Conservation (phyloP, 2,329 filamentous ascomycete species). For the Pestalotiopsis sp. region DNA sequence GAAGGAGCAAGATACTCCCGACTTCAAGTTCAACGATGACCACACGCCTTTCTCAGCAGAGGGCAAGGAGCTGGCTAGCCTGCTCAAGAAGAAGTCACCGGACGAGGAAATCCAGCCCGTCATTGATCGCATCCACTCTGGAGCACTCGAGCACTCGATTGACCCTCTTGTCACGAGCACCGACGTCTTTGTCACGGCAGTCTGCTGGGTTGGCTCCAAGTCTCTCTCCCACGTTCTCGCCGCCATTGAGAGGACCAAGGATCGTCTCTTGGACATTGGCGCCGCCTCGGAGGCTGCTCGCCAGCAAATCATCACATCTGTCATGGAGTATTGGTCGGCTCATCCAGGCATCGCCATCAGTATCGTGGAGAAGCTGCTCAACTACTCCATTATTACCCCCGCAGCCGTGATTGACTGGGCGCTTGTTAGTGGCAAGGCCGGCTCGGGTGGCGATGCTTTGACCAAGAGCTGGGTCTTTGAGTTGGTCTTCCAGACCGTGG, state of each 20-base stretch:
- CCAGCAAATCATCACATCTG: slow-evolving; percentile 85
- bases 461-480: slow-evolving; percentile 82
- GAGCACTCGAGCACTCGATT: slow-evolving; percentile 70
- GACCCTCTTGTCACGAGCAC: slow-evolving; percentile 86
- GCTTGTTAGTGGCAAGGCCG: slow-evolving; percentile 58
- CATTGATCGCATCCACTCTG: slow-evolving; percentile 79
- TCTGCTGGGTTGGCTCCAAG: slow-evolving; percentile 93
- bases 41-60: slow-evolving; percentile 79
- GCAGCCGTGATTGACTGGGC: slow-evolving; percentile 89
- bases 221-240: slow-evolving; percentile 94
- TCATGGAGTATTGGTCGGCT: slow-evolving; percentile 90
- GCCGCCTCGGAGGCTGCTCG: slow-evolving; percentile 74
- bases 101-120: slow-evolving; percentile 86
- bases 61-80: slow-evolving; percentile 77
- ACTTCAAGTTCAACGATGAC: slow-evolving; percentile 85
- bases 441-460: slow-evolving; percentile 66
- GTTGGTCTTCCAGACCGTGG: slow-evolving; percentile 84
- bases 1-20: slow-evolving; percentile 93
- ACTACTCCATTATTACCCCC: slow-evolving; percentile 92
- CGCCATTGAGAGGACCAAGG: slow-evolving; percentile 93
- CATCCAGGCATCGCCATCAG: slow-evolving; percentile 91
- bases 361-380: slow-evolving; percentile 95
- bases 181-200: slow-evolving; percentile 90
- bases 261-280: slow-evolving; percentile 80
- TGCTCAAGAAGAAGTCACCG: slow-evolving; percentile 81